phyloP scores from a whole-genome alignment of 768 basidiomycete species.

The Suillus luteus region DNA sequence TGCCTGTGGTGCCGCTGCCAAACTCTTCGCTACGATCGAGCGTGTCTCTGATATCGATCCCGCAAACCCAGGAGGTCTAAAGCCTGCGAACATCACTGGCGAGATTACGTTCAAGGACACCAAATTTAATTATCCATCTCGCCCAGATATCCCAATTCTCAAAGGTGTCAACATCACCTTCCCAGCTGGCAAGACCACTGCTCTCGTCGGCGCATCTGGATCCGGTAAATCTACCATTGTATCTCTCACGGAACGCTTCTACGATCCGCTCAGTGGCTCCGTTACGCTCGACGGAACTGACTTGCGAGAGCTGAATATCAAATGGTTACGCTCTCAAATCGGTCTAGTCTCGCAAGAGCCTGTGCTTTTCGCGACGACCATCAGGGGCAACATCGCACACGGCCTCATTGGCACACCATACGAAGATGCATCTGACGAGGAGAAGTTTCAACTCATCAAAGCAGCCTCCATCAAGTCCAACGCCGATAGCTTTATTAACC shows the following conservation, averaged over 20 bases:
- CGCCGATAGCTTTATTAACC: constrained; percentile 50
- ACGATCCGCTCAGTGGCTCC: constrained; percentile 46
- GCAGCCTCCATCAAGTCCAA: constrained; percentile 53
- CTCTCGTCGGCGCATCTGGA: constrained; percentile 43
- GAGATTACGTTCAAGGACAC: constrained; percentile 49
- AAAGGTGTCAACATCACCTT: constrained; percentile 43
- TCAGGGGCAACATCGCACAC: constrained; percentile 48
- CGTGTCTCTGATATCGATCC: constrained; percentile 58
- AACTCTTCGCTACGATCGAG: constrained; percentile 57
- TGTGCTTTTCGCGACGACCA: constrained; percentile 48
- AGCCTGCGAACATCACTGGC: constrained; percentile 46
- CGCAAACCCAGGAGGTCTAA: constrained; percentile 41
- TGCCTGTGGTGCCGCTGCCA: constrained; percentile 55
- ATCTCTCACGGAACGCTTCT: constrained; percentile 52
- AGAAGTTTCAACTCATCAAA: constrained; percentile 46
- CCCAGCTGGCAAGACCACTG: constrained; percentile 43
- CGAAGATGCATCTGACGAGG: constrained; percentile 42
- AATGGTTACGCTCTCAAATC: constrained; percentile 52
- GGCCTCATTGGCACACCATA: constrained; percentile 44
- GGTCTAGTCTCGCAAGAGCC: constrained; percentile 56
- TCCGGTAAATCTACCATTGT: constrained; percentile 44
- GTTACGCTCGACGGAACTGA: constrained; percentile 50
- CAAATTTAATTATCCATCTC: constrained; percentile 56
- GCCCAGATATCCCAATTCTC: constrained; percentile 49
- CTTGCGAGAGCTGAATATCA: constrained; percentile 45